Evolutionary conservation across 2,329 filamentous ascomycete genomes (phyloP), one percentile per base, ranked within the genome.

Genomic region (Xylaria sp.): DNA sequence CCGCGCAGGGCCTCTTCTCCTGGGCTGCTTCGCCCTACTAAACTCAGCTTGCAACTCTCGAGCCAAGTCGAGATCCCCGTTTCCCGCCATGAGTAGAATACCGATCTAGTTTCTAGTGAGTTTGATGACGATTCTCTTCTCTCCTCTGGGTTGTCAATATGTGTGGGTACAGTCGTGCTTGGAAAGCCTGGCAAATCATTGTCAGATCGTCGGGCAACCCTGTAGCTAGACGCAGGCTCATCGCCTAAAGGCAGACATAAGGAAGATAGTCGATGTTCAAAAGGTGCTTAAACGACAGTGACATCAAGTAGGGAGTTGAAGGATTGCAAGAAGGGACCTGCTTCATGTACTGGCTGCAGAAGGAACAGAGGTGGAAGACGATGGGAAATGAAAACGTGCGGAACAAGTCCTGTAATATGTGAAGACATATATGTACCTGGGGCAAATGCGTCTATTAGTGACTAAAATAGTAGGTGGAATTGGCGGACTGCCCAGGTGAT

Each of bases 1-100:
- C n/a, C n/a, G n/a, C n/a, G n/a, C n/a, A n/a, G n/a, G 56, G 4
- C 60, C 34, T 20, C 41, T 50, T 39, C 13, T 41, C 23, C 23
- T 63, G 1, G 63, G 13, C 1, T 10, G 10, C 23, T 71, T 64
- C 3, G 61, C 9, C 12, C 20, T 46, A 13, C 37, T 18, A 12
- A 72, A 71, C 8, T 69, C 55, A 2, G 69, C 60, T 18, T 63
- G 69, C 1, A 72, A 55, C 54, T 63, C 34, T n/a, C 37, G 65
- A 13, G 71, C 71, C n/a, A n/a, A n/a, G n/a, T n/a, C n/a, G n/a
- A n/a, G n/a, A n/a, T n/a, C n/a, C n/a, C n/a, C n/a, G n/a, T n/a
- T n/a, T n/a, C n/a, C n/a, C n/a, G n/a, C n/a, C n/a, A n/a, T n/a
- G n/a, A n/a, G n/a, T n/a, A n/a, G n/a, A n/a, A n/a, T n/a, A n/a